A percentile compares a stretch with the other conserved stretches of the same genome.
These are phyloP conservation scores for Leccinum disarticulatum DNA, from an alignment of 768 basidiomycete species.

Conservation along the genomic window DNA sequence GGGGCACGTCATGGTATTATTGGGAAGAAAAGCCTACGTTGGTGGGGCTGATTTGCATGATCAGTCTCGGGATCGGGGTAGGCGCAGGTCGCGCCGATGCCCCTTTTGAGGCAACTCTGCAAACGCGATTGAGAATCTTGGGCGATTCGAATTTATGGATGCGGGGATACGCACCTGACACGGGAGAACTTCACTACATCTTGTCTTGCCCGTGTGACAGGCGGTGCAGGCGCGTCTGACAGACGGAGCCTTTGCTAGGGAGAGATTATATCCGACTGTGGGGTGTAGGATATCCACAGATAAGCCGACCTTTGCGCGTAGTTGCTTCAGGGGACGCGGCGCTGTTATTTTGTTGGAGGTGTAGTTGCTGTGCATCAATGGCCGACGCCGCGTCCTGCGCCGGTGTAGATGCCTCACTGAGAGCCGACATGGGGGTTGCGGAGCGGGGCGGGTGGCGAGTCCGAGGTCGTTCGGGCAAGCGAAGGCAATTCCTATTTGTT, in stretches of 20 bases:
- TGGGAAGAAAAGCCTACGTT: constrained; percentile 19
- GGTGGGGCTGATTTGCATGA: constrained; percentile 38
- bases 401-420: constrained; percentile 69
- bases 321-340: constrained; percentile 32
- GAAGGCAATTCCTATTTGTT: constrained; percentile 25
- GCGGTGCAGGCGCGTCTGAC: constrained; percentile 79
- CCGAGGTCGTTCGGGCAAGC: constrained; percentile 30
- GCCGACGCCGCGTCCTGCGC: constrained; percentile 58
- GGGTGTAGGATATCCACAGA: constrained; percentile 7
- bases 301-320: constrained; percentile 60
- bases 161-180: constrained; percentile 58
- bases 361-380: constrained; percentile 59
- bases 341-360: constrained; percentile 38
- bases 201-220: constrained; percentile 81
- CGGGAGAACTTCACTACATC: constrained; percentile 79
- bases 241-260: constrained; percentile 73
- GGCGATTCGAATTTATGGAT: constrained; percentile 7
- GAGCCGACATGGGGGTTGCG: constrained; percentile 70
- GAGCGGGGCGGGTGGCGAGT: constrained; percentile 35
- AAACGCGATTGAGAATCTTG: constrained; percentile 1
- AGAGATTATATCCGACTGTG: constrained; percentile 13
- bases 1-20: background rate
- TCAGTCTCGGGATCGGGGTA: constrained; percentile 77
- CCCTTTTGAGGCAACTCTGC: constrained; percentile 82
- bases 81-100: constrained; percentile 64